Evolutionary conservation across 352 stramenopile genomes (phyloP), one percentile per base, ranked within the genome.

Genomic region (Thalassiosira exigua): DNA sequence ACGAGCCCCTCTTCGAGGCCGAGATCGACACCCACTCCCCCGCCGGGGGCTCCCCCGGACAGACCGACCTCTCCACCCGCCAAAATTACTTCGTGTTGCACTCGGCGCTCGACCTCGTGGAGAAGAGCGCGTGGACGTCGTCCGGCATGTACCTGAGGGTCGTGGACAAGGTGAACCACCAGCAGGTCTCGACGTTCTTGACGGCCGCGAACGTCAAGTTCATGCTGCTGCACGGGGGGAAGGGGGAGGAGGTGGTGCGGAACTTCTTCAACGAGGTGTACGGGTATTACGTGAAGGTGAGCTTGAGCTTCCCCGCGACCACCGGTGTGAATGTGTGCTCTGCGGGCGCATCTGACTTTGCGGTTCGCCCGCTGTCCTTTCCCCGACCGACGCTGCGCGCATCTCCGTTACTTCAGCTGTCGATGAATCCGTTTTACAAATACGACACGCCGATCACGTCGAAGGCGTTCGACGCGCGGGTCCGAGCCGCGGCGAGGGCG

Each of bases 31-130:
- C 83, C 56, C 53, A 59, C 32, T 51, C 61, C 24, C 57, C 44
- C 36, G 32, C 74, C 9, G n/a, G n/a, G n/a, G n/a, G n/a, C n/a
- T n/a, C n/a, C n/a, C 42, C 69, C 19, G 77, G 65, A 19, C 84
- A 66, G 29, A 87, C 83, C 14, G 86, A 93, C 69, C 82, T 87
- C 22, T 82, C 85, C 26, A 91, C 96, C 4, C 92, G 98, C 71
- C 95, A 98, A 64, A 97, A 98, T 82, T 97, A 98, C 82, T 99
- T 99, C 84, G 92, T 99, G 14, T 84, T 98, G n/a, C 96, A 98
- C 85, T 98, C 96, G n/a, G 93, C 96, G 51, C 86, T 99, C 52
- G 96, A 99, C 86, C 92, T 98, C 58, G 96, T 99, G 19, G 95
- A 98, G 72, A 95, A 97, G 71, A 91, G 95, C 65, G 96, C 96